Evolutionary conservation across 164 flowering plant genomes (phyloP).

Genomic region (Taxillus chinensis): DNA sequence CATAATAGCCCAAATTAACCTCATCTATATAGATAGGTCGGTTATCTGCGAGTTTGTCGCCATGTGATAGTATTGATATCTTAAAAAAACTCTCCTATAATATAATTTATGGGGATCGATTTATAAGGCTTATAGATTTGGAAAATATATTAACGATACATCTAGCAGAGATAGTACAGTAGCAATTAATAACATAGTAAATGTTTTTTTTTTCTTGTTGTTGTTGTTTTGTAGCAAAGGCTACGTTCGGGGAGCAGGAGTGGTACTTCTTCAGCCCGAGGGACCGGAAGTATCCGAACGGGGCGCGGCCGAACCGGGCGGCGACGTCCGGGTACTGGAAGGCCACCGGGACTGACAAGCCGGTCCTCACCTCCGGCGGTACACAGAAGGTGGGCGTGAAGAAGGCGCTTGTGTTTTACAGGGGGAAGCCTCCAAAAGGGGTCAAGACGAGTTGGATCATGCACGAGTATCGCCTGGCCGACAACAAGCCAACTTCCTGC

Average conservation of each 20-base stretch:
- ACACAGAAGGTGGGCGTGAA: slow-evolving; percentile 77
- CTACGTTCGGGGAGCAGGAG: slow-evolving; percentile 79
- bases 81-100: no score
- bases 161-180: no score
- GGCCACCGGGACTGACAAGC: slow-evolving; percentile 95
- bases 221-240: slow-evolving; percentile 42
- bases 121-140: no score
- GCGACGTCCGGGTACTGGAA: slow-evolving; percentile 95
- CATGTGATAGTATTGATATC: no score
- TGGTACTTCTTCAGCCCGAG: slow-evolving; percentile 94
- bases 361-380: slow-evolving; percentile 56
- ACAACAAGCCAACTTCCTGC: slow-evolving; percentile 23
- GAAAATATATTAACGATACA: no score
- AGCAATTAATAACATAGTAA: background rate
- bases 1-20: no score
- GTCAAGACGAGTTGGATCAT: slow-evolving; percentile 87
- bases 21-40: no score
- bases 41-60: no score
- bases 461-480: slow-evolving; percentile 79
- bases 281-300: slow-evolving; percentile 87
- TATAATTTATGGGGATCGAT: no score
- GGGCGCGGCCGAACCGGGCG: slow-evolving; percentile 81
- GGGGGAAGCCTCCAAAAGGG: slow-evolving; percentile 85
- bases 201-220: background rate
- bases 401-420: slow-evolving; percentile 84